Evolutionary conservation across 768 basidiomycete genomes (phyloP).

Genomic region (Amanita pallidorosea): DNA sequence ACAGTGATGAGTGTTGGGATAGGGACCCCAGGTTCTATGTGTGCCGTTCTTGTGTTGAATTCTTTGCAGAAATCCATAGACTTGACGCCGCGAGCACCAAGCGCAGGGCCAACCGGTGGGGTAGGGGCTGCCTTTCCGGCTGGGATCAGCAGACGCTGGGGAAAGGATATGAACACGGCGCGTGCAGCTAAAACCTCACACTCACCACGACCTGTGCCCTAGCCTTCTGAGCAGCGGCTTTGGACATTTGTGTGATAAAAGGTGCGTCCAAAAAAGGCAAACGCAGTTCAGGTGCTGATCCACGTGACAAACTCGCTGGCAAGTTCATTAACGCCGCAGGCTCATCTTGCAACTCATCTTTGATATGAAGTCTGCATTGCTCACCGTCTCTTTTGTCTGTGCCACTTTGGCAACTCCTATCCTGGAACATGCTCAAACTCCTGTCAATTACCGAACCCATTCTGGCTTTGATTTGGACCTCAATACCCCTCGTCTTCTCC

Average conservation of each 20-base stretch:
- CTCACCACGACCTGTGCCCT: slow-evolving; percentile 71
- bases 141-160: slow-evolving; percentile 67
- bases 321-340: background rate
- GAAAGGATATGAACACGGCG: slow-evolving; percentile 8
- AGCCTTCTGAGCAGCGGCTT: slow-evolving; percentile 39
- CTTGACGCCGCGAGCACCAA: slow-evolving; percentile 97
- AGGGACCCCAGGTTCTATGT: slow-evolving; percentile 76
- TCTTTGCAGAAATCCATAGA: slow-evolving; percentile 99
- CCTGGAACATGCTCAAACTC: slow-evolving; percentile 23
- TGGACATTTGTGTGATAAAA: slow-evolving; percentile 45
- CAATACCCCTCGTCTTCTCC: slow-evolving; percentile 60
- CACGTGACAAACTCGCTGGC: background rate
- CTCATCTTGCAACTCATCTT: background rate
- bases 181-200: slow-evolving; percentile 11
- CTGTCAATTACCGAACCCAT: slow-evolving; percentile 24
- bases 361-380: slow-evolving; percentile 38
- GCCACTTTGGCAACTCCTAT: slow-evolving; percentile 31
- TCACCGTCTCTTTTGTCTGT: slow-evolving; percentile 34
- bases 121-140: slow-evolving; percentile 95
- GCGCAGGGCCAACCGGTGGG: slow-evolving; percentile 92
- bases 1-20: slow-evolving; percentile 89
- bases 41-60: slow-evolving; percentile 95
- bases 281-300: background rate
- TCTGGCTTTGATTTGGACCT: slow-evolving; percentile 69
- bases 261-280: slow-evolving; percentile 3